Evolutionary conservation across 139 green algal genomes (phyloP).

Genomic region (Eudorina sp.): DNA sequence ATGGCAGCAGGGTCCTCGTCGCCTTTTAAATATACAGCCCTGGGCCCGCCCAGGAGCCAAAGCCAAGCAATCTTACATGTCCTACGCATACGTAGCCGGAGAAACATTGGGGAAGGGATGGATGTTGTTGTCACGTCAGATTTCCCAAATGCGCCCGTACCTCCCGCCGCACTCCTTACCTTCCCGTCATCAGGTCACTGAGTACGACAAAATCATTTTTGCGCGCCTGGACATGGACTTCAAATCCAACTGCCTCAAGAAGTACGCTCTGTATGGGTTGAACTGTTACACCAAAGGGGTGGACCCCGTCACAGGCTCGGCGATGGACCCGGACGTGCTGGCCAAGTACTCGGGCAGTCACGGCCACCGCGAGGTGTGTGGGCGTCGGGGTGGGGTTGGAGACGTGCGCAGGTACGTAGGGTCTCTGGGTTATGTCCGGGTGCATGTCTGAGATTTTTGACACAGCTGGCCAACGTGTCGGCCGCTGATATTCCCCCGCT

Average conservation of each 20-base stretch:
- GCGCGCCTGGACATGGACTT: neutral
- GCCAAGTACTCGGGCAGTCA: neutral
- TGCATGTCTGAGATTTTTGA: neutral
- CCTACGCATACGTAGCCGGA: neutral
- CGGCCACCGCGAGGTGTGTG: neutral
- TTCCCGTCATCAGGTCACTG: neutral
- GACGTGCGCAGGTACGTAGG: neutral
- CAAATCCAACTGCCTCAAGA: neutral
- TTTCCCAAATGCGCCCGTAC: neutral
- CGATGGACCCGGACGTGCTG: neutral
- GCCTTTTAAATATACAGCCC: neutral
- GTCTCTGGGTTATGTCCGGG: no score
- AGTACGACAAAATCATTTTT: conserved; percentile 38
- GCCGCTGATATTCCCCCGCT: neutral
- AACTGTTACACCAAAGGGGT: neutral
- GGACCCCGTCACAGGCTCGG: neutral
- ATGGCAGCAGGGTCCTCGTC: neutral
- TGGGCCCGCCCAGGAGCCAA: neutral
- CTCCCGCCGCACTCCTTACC: neutral
- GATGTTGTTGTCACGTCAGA: neutral
- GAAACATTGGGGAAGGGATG: neutral
- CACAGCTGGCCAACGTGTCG: no score
- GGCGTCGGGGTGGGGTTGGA: neutral
- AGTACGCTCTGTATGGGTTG: neutral
- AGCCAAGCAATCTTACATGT: neutral